A percentile compares a stretch with the other conserved stretches of the same genome.
Conservation (phyloP, 306 rosid species). For the Castanea mollissima region DNA sequence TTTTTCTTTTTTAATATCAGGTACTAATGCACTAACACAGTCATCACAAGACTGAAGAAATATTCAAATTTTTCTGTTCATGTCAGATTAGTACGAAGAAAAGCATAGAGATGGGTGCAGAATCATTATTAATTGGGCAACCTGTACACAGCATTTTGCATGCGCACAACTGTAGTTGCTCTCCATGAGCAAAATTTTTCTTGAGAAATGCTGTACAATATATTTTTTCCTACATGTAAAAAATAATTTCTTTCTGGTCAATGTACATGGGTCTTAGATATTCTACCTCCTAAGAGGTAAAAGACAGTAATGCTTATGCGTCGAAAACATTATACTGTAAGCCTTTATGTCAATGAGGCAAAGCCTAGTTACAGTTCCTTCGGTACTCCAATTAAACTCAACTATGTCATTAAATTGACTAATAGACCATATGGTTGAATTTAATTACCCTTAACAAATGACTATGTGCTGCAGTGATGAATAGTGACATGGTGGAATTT, state of each 20-base stretch:
- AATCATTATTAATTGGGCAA: background rate
- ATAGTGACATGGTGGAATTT: too few species aligned
- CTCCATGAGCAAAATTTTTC: background rate
- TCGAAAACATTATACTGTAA: background rate
- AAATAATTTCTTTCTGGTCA: background rate
- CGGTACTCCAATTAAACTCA: too few species aligned
- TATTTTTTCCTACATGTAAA: too few species aligned
- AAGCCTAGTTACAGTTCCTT: too few species aligned
- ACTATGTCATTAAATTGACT: too few species aligned
- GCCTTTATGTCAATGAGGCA: background rate
- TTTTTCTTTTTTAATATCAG: constrained; percentile 33
- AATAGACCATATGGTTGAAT: too few species aligned
- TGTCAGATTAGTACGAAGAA: constrained; percentile 12
- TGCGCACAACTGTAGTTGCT: constrained; percentile 6
- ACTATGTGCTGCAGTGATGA: too few species aligned
- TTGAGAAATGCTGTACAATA: background rate
- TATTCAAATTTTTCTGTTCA: constrained; percentile 21
- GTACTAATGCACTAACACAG: constrained; percentile 39
- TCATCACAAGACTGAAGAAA: constrained; percentile 26
- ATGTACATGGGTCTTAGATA: background rate
- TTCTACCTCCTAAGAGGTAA: background rate
- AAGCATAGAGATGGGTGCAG: background rate
- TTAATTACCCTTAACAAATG: too few species aligned
- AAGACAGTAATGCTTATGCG: background rate
- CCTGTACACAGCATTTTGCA: background rate